Conservation (phyloP, 2,329 filamentous ascomycete genomes). For the Trichoderma brevicompactum region DNA sequence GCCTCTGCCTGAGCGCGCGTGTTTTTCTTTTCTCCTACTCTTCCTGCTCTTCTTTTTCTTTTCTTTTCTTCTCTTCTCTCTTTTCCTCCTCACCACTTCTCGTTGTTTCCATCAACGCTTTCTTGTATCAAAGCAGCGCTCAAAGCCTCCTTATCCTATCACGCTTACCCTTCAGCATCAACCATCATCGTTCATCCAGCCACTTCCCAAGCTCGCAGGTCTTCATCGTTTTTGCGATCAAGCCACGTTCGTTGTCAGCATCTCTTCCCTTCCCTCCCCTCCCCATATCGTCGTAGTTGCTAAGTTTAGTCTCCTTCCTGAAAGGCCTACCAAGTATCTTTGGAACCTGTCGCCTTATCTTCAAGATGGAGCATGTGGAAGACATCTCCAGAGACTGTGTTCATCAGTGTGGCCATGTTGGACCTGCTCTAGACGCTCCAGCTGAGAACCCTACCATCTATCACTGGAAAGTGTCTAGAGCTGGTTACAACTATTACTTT, state of each 20-base stretch:
- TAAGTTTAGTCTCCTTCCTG: background rate
- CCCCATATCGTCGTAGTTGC: no score
- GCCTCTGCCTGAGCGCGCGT: background rate
- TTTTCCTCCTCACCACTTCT: background rate
- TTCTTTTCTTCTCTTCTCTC: background rate
- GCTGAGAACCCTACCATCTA: constrained; percentile 21
- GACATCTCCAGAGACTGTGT: background rate
- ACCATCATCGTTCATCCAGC: background rate
- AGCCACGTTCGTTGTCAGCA: background rate
- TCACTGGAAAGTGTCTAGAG: constrained; percentile 32
- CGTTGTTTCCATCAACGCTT: background rate
- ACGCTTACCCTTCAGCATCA: background rate
- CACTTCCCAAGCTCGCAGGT: background rate
- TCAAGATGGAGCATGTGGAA: background rate
- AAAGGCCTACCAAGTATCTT: no score
- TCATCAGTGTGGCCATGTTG: background rate
- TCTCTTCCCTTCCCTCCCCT: background rate
- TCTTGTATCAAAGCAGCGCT: background rate
- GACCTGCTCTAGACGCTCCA: background rate
- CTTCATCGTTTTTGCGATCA: background rate
- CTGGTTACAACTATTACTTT: constrained; percentile 39
- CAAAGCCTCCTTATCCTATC: background rate
- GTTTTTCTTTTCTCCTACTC: background rate
- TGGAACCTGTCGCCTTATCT: background rate
- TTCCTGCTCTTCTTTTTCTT: background rate